Evolutionary conservation across 805 yeast species (phyloP).

Genomic region (Zygoascus ofunaensis): DNA sequence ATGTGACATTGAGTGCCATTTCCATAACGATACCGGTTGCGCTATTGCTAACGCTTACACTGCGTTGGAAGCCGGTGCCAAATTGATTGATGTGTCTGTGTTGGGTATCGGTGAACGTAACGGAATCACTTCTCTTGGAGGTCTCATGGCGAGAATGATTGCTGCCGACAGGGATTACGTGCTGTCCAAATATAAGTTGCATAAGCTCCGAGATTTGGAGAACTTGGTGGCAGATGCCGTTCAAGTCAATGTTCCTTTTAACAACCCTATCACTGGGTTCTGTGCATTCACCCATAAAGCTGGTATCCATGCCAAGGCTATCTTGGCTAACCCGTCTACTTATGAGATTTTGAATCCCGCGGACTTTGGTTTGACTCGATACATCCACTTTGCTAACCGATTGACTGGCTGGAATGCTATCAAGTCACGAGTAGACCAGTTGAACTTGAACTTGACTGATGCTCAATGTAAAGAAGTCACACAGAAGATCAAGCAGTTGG

Average conservation of each 20-base stretch:
- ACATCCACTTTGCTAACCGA: slow-evolving; percentile 96
- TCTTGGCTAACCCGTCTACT: slow-evolving; percentile 97
- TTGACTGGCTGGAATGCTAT: slow-evolving; percentile 99
- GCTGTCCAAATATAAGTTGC: slow-evolving; percentile 84
- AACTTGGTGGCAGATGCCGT: slow-evolving; percentile 95
- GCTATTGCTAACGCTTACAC: slow-evolving; percentile 98
- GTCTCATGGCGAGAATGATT: slow-evolving; percentile 98
- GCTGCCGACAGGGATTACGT: slow-evolving; percentile 97
- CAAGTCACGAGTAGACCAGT: slow-evolving; percentile 95
- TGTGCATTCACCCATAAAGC: slow-evolving; percentile 99
- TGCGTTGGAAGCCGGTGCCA: slow-evolving; percentile 96
- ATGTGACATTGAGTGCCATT: slow-evolving; percentile 97
- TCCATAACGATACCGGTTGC: slow-evolving; percentile 98
- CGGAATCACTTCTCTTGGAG: slow-evolving; percentile 96
- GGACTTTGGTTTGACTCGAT: slow-evolving; percentile 92
- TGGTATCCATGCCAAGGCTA: slow-evolving; percentile 98
- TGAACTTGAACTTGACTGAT: slow-evolving; percentile 81
- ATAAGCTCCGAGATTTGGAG: slow-evolving; percentile 92
- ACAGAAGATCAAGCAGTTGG: slow-evolving; percentile 81
- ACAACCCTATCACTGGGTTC: slow-evolving; percentile 98
- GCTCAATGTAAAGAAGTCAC: slow-evolving; percentile 95
- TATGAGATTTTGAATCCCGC: slow-evolving; percentile 91
- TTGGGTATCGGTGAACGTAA: slow-evolving; percentile 98
- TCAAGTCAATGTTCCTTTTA: slow-evolving; percentile 93
- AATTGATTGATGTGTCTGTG: slow-evolving; percentile 86